phyloP scores from a whole-genome alignment of 371 early-diverging fungal genomes.

The Mucor ambiguus region DNA sequence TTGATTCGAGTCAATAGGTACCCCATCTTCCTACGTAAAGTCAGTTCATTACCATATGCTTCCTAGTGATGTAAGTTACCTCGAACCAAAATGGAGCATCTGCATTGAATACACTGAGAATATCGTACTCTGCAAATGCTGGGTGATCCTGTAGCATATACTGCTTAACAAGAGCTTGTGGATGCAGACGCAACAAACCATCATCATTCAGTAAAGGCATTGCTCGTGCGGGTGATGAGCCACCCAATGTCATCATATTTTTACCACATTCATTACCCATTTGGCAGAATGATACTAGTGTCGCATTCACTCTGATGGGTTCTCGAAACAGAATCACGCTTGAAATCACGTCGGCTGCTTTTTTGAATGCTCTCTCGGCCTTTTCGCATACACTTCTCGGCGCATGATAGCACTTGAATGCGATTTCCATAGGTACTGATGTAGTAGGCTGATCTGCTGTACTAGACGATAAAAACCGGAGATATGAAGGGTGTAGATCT shows the following conservation, averaged over 20 bases:
- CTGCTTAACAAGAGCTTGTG: slow-evolving; percentile 64
- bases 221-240: slow-evolving; percentile 42
- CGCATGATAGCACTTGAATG: slow-evolving; percentile 15
- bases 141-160: slow-evolving; percentile 27
- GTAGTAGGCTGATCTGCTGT: neutral
- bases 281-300: slow-evolving; percentile 47
- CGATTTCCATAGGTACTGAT: slow-evolving; percentile 13
- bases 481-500: slow-evolving; percentile 1
- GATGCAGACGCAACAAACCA: slow-evolving; percentile 44
- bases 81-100: slow-evolving; percentile 55
- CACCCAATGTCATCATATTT: slow-evolving; percentile 32
- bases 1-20: slow-evolving; percentile 43
- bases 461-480: neutral
- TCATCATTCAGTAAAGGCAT: slow-evolving; percentile 31
- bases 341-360: slow-evolving; percentile 31
- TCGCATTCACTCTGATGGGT: slow-evolving; percentile 45
- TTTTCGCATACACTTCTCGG: slow-evolving; percentile 23
- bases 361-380: slow-evolving; percentile 37
- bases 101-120: slow-evolving; percentile 62
- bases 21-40: slow-evolving; percentile 29
- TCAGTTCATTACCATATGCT: neutral
- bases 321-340: slow-evolving; percentile 29
- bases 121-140: slow-evolving; percentile 44
- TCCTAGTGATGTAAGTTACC: neutral
- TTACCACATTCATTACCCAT: slow-evolving; percentile 29